phyloP scores from a whole-genome alignment of 176 grass and related monocot genomes.

The Puccinellia tenuiflora region DNA sequence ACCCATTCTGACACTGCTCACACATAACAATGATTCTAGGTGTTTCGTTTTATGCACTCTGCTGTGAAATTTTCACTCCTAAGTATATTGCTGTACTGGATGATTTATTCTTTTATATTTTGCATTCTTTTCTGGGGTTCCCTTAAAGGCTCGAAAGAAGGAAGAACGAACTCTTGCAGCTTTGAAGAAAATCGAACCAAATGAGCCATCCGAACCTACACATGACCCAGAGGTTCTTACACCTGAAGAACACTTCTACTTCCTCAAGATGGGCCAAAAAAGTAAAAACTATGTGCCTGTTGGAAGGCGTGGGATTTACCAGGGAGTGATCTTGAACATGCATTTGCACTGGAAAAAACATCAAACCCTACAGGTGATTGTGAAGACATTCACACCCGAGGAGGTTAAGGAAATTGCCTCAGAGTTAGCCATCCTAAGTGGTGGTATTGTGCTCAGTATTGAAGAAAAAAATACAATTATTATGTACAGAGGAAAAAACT shows the following conservation, averaged over 20 bases:
- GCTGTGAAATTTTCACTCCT: not conserved
- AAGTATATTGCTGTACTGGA: not conserved
- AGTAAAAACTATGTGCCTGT: slow-evolving; percentile 97
- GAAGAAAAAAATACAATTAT: slow-evolving; percentile 87
- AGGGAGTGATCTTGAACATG: slow-evolving; percentile 98
- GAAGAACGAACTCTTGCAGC: slow-evolving; percentile 67
- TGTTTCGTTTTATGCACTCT: not conserved
- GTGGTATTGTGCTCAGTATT: slow-evolving; percentile 86
- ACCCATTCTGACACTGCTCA: not conserved
- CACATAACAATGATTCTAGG: not conserved
- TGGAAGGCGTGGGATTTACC: slow-evolving; percentile 91
- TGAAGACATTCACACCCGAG: slow-evolving; percentile 93
- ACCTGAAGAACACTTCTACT: slow-evolving; percentile 93
- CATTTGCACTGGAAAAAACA: slow-evolving; percentile 99
- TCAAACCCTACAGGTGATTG: slow-evolving; percentile 84
- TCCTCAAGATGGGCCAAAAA: slow-evolving; percentile 93
- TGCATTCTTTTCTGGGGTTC: not conserved
- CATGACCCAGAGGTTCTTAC: slow-evolving; percentile 90
- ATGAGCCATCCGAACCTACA: slow-evolving; percentile 55
- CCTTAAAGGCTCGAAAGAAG: slow-evolving; percentile 60
- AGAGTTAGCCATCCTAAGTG: slow-evolving; percentile 80
- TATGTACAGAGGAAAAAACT: slow-evolving; percentile 98
- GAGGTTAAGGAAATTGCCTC: slow-evolving; percentile 83
- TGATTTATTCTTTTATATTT: slow-evolving; percentile 4
- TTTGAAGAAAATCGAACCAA: slow-evolving; percentile 90